A percentile compares a stretch with the other conserved stretches of the same genome.
These are phyloP conservation scores for Phaeomoniella chlamydospora DNA, from an alignment of 2,329 filamentous ascomycete genomes.

Conservation along the genomic window DNA sequence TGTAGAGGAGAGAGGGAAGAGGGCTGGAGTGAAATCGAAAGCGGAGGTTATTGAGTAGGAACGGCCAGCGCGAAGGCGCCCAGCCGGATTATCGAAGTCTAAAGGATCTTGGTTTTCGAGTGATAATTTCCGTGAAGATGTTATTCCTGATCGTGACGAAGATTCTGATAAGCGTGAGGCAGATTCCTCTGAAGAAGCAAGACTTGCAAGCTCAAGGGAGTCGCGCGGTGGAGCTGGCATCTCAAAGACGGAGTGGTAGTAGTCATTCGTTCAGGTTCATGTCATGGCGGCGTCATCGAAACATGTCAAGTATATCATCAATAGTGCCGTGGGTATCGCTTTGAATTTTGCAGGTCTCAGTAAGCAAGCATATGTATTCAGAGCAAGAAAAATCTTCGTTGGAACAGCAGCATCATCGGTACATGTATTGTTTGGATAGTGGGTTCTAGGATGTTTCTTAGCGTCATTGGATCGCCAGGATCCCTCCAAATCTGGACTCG, in stretches of 20 bases:
- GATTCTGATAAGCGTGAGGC: slow-evolving; percentile 50
- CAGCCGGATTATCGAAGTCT: slow-evolving; percentile 35
- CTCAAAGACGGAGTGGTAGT: not conserved
- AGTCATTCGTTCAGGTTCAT: not conserved
- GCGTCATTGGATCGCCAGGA: no score
- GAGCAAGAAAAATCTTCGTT: no score
- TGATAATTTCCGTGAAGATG: slow-evolving; percentile 83
- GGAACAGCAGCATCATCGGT: no score
- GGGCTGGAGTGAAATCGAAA: slow-evolving; percentile 86
- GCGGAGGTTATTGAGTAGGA: slow-evolving; percentile 84
- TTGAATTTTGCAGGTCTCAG: no score
- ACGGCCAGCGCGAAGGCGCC: slow-evolving; percentile 37
- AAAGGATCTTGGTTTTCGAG: slow-evolving; percentile 77
- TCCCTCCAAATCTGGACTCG: no score
- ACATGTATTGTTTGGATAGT: no score
- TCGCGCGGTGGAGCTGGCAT: slow-evolving; percentile 46
- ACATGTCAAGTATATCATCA: not conserved
- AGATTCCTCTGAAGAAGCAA: slow-evolving; percentile 63
- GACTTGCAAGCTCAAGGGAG: slow-evolving; percentile 88
- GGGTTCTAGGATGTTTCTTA: no score
- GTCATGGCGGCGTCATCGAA: slow-evolving; percentile 2
- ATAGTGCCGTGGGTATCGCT: no score
- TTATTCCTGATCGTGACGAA: slow-evolving; percentile 69
- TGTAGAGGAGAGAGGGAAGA: slow-evolving; percentile 84
- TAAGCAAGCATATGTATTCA: no score